These are phyloP conservation scores for Uromyces viciae-fabae DNA, from an alignment of 1,284 basidiomycete genomes.

Conservation along the genomic window DNA sequence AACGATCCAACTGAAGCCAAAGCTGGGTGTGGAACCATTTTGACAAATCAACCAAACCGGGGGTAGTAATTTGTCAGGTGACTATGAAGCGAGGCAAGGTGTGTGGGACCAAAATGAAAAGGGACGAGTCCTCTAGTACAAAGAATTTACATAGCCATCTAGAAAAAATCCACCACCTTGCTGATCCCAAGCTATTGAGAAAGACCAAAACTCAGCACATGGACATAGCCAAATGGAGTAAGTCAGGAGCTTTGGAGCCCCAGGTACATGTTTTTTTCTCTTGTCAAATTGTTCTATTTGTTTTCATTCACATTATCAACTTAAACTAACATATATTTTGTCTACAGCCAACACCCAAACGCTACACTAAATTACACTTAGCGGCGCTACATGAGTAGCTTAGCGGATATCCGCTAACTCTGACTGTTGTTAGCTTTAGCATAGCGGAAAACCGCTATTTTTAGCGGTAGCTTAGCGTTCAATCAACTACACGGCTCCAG, in stretches of 20 bases:
- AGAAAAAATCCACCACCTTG: not conserved
- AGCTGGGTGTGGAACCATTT: conserved; percentile 23
- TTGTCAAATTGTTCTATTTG: too few relatives aligned
- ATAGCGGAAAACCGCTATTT: too few relatives aligned
- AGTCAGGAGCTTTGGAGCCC: not conserved
- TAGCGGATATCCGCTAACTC: too few relatives aligned
- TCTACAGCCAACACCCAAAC: too few relatives aligned
- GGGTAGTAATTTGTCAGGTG: not conserved
- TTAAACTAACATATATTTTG: too few relatives aligned
- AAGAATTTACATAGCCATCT: not conserved
- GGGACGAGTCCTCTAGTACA: not conserved
- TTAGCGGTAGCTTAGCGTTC: too few relatives aligned
- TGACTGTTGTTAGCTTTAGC: too few relatives aligned
- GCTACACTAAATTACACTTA: too few relatives aligned
- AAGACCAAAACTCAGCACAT: not conserved
- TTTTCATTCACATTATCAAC: too few relatives aligned
- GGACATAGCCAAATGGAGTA: not conserved
- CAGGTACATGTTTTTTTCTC: not conserved
- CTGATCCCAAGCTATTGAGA: not conserved
- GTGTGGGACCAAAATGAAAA: not conserved
- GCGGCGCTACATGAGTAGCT: too few relatives aligned
- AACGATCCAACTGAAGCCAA: too few relatives aligned
- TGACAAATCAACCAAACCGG: not conserved
- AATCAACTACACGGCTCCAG: too few relatives aligned
- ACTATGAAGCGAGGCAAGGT: not conserved